Evolutionary conservation across 1,139 yeast genomes (phyloP), one percentile per base, ranked within the genome.

Genomic region (Geotrichum phurueaensis): DNA sequence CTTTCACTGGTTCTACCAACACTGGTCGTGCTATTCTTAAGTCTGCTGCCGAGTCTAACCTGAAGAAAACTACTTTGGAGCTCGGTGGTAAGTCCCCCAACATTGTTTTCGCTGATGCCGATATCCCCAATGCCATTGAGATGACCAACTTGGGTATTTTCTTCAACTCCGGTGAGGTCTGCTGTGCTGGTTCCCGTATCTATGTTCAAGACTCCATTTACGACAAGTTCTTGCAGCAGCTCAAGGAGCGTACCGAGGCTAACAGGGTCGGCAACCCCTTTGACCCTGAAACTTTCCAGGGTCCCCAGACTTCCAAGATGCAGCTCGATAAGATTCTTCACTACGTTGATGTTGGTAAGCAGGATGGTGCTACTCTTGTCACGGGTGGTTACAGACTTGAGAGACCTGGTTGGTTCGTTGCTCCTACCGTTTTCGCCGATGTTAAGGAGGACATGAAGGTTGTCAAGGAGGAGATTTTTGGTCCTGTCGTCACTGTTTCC

Each of bases 1-100:
- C 96, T 27, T 88, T 88, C 76, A 88, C 96, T 57, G 96, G 96
- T 68, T 87, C 95, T 36, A 88, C 96, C 62, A 86, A 85, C 61
- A 85, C 88, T 66, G 95, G 95, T 72, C 84, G 86, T 70, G 78
- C 77, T 69, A 84, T 87, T 78, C 84, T 78, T 56, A 82, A 83
- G 75, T 59, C 89, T 43, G 81, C 85, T 67, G 87, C 91, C 52
- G 75, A 78, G 65, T 80, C 87, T 27, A 83, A 83, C 75, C 77
- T 86, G 74, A 85, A 86, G 78, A 87, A 87, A 76, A 86, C 86
- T 53, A 86, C 92, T 50, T 80, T 86, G 70, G 92, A 86, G 78
- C 84, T 86, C 68, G 92, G 92, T 71, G 94, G 94, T 71, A 86
- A 86, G 77, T 85, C 90, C 62, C 90, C 94, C 70, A 85, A 85